Conservation (phyloP, 495 filamentous ascomycete species). For the Aspergillus olivimuriae region DNA sequence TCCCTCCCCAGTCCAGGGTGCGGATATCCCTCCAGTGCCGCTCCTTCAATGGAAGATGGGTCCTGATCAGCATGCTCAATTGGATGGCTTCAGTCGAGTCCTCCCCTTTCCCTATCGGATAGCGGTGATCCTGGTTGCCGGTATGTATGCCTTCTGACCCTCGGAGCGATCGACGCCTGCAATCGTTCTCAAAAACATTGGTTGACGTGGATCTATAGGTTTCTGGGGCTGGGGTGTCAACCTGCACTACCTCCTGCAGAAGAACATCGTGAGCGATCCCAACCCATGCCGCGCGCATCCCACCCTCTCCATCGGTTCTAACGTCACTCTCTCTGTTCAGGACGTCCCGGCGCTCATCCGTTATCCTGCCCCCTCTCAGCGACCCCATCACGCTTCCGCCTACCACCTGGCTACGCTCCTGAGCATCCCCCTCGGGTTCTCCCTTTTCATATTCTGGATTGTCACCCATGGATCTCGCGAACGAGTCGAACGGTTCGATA, state of each 20-base stretch:
- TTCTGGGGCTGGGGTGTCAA: conserved; percentile 90
- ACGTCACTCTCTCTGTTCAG: conserved; percentile 30
- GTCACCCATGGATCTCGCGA: conserved; percentile 61
- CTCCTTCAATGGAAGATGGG: conserved; percentile 60
- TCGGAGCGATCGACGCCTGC: too few relatives aligned
- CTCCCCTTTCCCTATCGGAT: conserved; percentile 84
- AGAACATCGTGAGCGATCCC: conserved; percentile 57
- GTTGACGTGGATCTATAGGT: conserved; percentile 40
- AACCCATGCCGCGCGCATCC: not conserved
- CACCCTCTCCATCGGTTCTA: not conserved
- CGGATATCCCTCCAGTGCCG: conserved; percentile 13
- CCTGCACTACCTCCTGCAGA: conserved; percentile 68
- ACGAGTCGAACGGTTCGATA: conserved; percentile 66
- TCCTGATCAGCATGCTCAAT: conserved; percentile 68
- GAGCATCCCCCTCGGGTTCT: conserved; percentile 59
- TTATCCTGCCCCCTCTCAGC: conserved; percentile 65
- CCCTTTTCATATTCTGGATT: conserved; percentile 74
- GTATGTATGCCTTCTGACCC: too few relatives aligned
- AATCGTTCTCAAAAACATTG: too few relatives aligned
- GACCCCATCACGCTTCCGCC: conserved; percentile 67
- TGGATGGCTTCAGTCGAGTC: conserved; percentile 78
- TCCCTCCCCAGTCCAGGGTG: conserved; percentile 9
- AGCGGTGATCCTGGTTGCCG: conserved; percentile 70
- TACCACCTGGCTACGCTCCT: conserved; percentile 78
- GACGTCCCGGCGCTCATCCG: conserved; percentile 74